These are phyloP conservation scores for Endotrypanum monterogeii DNA, from an alignment of 208 protist genomes.

Conservation along the genomic window DNA sequence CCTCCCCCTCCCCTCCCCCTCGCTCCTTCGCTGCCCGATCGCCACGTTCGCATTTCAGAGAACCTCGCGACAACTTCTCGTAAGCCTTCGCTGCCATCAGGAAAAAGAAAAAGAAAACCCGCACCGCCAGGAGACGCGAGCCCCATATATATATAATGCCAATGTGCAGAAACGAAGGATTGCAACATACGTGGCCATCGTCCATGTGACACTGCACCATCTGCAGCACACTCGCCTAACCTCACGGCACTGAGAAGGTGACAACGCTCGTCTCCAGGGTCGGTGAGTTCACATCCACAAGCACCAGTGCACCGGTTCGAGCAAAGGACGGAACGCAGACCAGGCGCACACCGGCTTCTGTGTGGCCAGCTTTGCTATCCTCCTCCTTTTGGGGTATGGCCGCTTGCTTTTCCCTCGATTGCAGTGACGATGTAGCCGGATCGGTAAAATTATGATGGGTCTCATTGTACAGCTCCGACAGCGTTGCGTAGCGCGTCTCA, in stretches of 20 bases:
- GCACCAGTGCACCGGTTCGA: conserved; percentile 56
- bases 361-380: conserved; percentile 8
- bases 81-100: neutral
- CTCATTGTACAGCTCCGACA: conserved; percentile 36
- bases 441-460: conserved; percentile 18
- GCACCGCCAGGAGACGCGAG: neutral
- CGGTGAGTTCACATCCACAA: conserved; percentile 82
- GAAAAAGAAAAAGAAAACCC: neutral
- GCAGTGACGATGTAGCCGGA: conserved; percentile 7
- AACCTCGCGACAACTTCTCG: no score
- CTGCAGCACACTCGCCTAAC: neutral
- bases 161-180: conserved; percentile 9
- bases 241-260: conserved; percentile 34
- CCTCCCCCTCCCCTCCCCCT: no score
- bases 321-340: conserved; percentile 81
- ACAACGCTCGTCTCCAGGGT: conserved; percentile 53
- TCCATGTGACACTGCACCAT: neutral
- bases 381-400: conserved; percentile 1
- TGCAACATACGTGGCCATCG: neutral
- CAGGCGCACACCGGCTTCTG: conserved; percentile 57
- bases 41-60: neutral
- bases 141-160: neutral
- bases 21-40: neutral
- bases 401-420: neutral
- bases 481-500: conserved; percentile 63